A percentile compares a stretch with the other conserved stretches of the same genome.
phyloP scores from a whole-genome alignment of 2,329 filamentous ascomycete species.

The Talaromyces sp. region DNA sequence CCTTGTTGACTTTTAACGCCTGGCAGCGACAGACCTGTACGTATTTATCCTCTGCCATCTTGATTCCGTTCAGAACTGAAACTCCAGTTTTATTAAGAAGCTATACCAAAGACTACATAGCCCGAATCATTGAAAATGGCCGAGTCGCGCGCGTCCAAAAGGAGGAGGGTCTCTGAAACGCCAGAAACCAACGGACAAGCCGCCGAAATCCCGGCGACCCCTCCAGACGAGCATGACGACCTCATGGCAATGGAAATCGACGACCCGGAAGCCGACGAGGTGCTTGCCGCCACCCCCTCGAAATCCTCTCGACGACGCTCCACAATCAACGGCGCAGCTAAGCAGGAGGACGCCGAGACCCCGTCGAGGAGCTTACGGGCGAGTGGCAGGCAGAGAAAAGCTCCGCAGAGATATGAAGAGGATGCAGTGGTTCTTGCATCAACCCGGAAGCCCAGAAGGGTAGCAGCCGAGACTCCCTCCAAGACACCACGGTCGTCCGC shows the following conservation, averaged over 20 bases:
- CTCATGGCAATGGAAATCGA: slow-evolving; percentile 10
- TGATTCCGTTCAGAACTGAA: neutral
- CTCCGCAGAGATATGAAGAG: slow-evolving; percentile 27
- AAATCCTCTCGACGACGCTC: slow-evolving; percentile 22
- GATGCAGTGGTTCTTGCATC: slow-evolving; percentile 12
- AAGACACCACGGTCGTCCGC: slow-evolving; percentile 15
- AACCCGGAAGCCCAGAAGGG: slow-evolving; percentile 14
- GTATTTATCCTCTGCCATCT: neutral
- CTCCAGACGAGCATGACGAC: slow-evolving; percentile 3
- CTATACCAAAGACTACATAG: neutral
- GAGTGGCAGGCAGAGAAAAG: slow-evolving; percentile 30
- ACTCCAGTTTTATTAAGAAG: neutral
- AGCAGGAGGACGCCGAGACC: slow-evolving; percentile 13
- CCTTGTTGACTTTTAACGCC: neutral
- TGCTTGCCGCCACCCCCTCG: slow-evolving; percentile 10
- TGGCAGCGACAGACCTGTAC: neutral
- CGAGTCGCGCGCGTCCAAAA: slow-evolving; percentile 29
- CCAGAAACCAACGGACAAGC: slow-evolving; percentile 13
- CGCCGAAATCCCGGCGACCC: slow-evolving; percentile 12
- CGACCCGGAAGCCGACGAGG: slow-evolving; percentile 12
- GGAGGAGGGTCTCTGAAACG: slow-evolving; percentile 29
- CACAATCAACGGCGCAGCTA: slow-evolving; percentile 10
- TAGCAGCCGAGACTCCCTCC: slow-evolving; percentile 13
- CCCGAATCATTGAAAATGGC: slow-evolving; percentile 18
- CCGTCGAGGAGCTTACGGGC: slow-evolving; percentile 22